Base-by-base conservation (phyloP, 129 eudicot species). In the Arctium minus region DNA sequence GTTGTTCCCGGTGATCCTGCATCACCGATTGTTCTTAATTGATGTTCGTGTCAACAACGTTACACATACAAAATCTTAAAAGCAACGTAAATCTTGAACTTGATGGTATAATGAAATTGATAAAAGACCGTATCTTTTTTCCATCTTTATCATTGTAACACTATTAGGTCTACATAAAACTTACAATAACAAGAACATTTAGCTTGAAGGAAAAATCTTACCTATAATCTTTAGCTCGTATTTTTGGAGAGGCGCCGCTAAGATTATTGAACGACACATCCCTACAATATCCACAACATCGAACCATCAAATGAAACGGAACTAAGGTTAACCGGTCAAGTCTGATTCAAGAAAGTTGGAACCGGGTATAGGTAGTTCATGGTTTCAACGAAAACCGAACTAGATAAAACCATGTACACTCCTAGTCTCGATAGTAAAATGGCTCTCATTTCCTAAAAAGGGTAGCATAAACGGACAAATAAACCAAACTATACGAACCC, bases 211-310 rank as follows among this genome's bases (percentile, higher is more conserved):
- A 80, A 82, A 70, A 17, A 77, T 12, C 82, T 84, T 79, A 92
- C 99, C 97, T 91, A 84, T 93, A 96, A 83, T 87, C 98, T 83
- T 93, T 91, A 74, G 98, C 98, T 75, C 86, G 87, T 76, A 96
- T 96, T 79, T 82, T 88, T 69, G 99, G 98, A 32, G 91, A 86
- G 5, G 97, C 88, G 46, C 99, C 99, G 72, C 95, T 93, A 31
- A 96, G 92, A 85, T 96, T 93, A 84, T 96, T 96, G 73, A 87
- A 91, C 0, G 99, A 96, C 39, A 96, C 89, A 75, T 96, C 99
- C 98, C 99, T 96, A 82, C 75, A 83, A 75, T 71, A 84, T 27
- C 62, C 32, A 40, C 31, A 29, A 27, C 33, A 31, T 70, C 0
- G 29, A 17, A 60, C 68, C 68, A n/a, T 60, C 29, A 60, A 60